Evolutionary conservation across 345 rosid genomes (phyloP).

Genomic region (Lumnitzera littorea): DNA sequence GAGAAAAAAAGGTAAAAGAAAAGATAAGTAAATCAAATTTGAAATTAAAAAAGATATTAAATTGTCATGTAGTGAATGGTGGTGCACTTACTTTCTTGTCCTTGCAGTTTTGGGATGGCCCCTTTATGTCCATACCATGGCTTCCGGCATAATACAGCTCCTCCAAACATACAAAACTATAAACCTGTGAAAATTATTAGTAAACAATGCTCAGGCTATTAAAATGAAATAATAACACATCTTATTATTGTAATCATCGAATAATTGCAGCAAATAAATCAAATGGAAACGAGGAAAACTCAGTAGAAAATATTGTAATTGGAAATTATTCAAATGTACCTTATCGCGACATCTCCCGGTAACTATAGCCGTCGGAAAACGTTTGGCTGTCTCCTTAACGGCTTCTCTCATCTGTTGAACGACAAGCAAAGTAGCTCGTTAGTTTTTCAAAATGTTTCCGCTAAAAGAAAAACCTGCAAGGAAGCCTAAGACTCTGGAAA

Average conservation of each 20-base stretch:
- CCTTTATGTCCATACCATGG: conserved; percentile 99
- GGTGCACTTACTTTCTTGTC: conserved; percentile 33
- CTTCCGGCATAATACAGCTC: conserved; percentile 94
- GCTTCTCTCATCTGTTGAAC: conserved; percentile 65
- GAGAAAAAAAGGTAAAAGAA: neutral
- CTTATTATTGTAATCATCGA: no score
- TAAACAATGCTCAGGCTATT: neutral
- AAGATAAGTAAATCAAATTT: neutral
- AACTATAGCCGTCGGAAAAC: conserved; percentile 92
- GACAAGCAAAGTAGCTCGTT: no score
- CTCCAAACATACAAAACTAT: conserved; percentile 62
- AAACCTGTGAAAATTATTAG: conserved; percentile 40
- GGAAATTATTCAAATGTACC: conserved; percentile 36
- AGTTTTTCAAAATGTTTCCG: no score
- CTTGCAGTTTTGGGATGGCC: conserved; percentile 45
- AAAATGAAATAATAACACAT: no score
- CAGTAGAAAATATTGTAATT: neutral
- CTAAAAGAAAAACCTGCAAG: no score
- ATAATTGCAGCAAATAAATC: neutral
- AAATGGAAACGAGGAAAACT: neutral
- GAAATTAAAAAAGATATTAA: neutral
- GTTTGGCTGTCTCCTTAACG: conserved; percentile 54
- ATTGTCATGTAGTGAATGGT: neutral
- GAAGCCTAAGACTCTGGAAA: no score
- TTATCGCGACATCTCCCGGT: conserved; percentile 91